phyloP scores from a whole-genome alignment of 2,329 filamentous ascomycete species.

The Penicillium hesseltinei region DNA sequence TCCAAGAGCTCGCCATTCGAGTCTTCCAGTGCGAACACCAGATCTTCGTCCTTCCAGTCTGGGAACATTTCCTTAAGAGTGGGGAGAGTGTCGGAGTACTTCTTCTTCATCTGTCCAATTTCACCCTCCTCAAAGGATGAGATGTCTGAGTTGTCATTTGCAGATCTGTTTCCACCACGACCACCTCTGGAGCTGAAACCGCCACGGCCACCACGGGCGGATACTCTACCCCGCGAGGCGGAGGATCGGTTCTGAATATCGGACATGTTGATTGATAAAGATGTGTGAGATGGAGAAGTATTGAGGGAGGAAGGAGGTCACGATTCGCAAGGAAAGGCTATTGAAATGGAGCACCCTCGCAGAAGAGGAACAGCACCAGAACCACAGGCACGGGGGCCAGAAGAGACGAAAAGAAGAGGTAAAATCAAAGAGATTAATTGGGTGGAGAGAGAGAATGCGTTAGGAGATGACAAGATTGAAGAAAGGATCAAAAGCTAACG shows the following conservation, averaged over 20 bases:
- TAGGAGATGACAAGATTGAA: slow-evolving; percentile 23
- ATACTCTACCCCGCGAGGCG: slow-evolving; percentile 84
- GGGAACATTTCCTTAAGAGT: slow-evolving; percentile 91
- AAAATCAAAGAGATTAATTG: slow-evolving; percentile 21
- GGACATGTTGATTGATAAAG: slow-evolving; percentile 68
- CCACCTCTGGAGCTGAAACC: slow-evolving; percentile 69
- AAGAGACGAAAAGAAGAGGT: slow-evolving; percentile 20
- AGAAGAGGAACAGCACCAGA: slow-evolving; percentile 38
- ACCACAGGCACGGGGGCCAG: slow-evolving; percentile 36
- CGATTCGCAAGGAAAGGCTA: slow-evolving; percentile 27
- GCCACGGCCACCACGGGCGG: slow-evolving; percentile 79
- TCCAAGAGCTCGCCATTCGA: slow-evolving; percentile 49
- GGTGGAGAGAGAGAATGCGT: slow-evolving; percentile 21
- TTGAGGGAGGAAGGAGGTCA: slow-evolving; percentile 23
- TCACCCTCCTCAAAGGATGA: slow-evolving; percentile 75
- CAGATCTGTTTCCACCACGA: slow-evolving; percentile 65
- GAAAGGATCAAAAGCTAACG: slow-evolving; percentile 28
- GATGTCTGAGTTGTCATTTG: slow-evolving; percentile 71
- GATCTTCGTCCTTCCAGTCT: slow-evolving; percentile 92
- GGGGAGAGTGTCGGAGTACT: slow-evolving; percentile 74
- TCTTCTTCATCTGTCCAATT: slow-evolving; percentile 86
- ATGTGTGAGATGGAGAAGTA: slow-evolving; percentile 30
- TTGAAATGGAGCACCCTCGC: slow-evolving; percentile 35
- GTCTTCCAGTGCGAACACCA: slow-evolving; percentile 90
- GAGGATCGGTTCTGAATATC: slow-evolving; percentile 84